A percentile compares a stretch with the other conserved stretches of the same genome.
phyloP scores from a whole-genome alignment of 352 stramenopile species.

The Phytophthora ramorum region DNA sequence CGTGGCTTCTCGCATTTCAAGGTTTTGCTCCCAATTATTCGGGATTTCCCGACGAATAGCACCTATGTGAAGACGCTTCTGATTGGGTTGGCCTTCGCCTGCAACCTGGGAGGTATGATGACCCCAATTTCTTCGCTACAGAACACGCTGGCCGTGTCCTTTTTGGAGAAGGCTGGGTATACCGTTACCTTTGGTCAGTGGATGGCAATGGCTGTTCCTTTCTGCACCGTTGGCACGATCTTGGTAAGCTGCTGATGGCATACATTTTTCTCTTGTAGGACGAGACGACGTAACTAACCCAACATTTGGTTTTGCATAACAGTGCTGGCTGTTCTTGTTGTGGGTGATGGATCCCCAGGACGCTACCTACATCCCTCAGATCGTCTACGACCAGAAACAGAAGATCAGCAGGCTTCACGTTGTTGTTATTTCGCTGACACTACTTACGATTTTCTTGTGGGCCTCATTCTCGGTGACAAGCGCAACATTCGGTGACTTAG shows the following conservation, averaged over 20 bases:
- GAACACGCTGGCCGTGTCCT: constrained; percentile 87
- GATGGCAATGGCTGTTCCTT: constrained; percentile 91
- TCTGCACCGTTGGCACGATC: constrained; percentile 88
- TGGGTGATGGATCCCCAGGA: constrained; percentile 89
- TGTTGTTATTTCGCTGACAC: constrained; percentile 88
- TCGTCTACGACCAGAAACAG: constrained; percentile 92
- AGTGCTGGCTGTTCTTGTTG: constrained; percentile 92
- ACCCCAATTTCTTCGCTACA: constrained; percentile 93
- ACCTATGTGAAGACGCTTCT: constrained; percentile 92
- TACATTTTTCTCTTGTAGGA: neutral
- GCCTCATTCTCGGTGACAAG: constrained; percentile 88
- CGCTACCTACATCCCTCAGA: constrained; percentile 91
- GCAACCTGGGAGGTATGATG: constrained; percentile 95
- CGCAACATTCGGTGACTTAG: constrained; percentile 90
- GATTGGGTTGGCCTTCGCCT: constrained; percentile 93
- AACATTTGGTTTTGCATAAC: constrained; percentile 2
- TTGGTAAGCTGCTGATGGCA: constrained; percentile 49
- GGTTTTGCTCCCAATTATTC: constrained; percentile 88
- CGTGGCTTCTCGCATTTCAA: constrained; percentile 15
- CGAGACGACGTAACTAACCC: neutral
- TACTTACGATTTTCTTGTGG: constrained; percentile 93
- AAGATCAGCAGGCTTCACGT: constrained; percentile 90
- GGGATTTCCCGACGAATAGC: constrained; percentile 86
- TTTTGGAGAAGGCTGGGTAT: constrained; percentile 88
- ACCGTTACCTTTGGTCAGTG: constrained; percentile 91